Evolutionary conservation across 2,329 filamentous ascomycete species (phyloP), one percentile per base, ranked within the genome.

Genomic region (Penicillium sp.): DNA sequence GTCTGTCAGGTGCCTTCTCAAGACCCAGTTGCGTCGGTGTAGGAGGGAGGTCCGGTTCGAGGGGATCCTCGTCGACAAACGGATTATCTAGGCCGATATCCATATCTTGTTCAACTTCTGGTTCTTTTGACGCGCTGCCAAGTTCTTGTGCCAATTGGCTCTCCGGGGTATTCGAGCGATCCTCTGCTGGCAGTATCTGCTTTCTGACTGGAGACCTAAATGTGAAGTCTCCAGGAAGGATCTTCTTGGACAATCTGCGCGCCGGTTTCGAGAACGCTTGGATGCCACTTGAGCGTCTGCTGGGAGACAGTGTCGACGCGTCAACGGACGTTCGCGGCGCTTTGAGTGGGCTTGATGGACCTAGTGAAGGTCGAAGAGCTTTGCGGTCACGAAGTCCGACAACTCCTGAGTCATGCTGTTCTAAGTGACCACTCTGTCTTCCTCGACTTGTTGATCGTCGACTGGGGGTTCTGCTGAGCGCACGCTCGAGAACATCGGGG

Each of bases 21-120:
- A 71, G 49, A 6, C 68, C 68, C 20, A 72, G 46, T 48, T 72
- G 64, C 13, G 69, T 69, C 23, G 70, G 70, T 6, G 69, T 72
- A n/a, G 69, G 69, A 11, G 84, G 84, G 4, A 87, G 71, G 39
- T 85, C 81, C 1, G 82, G 82, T 56, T 86, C 81, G 13, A 74
- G 74, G n/a, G 62, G 53, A 6, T 65, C 65, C 9, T 63, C 59
- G 14, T 61, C 55, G 44, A 61, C 47, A 7, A 58, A 52, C 23
- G 45, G 45, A 34, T 51, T 47, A 24, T 52, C 58, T 4, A 56
- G 42, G 16, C 58, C 53, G 13, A 44, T 40, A 14, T 48, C 49
- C 28, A 52, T 34, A 29, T 59, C 57, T 10, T 34, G n/a, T 26
- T 55, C 59, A 34, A 50, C 50, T 14, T 60, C 56, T 10, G 45